Evolutionary conservation across 331 rosid genomes (phyloP), one percentile per base, ranked within the genome.

Genomic region (Malus hybrid): DNA sequence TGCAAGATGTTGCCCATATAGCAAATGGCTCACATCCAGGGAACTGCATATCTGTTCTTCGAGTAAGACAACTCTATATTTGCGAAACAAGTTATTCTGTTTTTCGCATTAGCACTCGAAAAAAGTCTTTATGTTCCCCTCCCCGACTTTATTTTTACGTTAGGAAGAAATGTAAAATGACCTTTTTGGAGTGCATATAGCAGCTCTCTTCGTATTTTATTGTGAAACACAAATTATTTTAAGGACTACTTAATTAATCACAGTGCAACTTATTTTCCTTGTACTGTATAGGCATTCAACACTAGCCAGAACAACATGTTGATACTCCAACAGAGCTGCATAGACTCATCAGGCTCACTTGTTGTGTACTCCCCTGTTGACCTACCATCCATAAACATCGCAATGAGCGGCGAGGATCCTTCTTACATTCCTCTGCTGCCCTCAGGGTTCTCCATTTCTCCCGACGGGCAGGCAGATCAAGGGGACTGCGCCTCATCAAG

Each of bases 321-420:
- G 76, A 90, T 94, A 54, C 99, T 95, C 19, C 99, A 95, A 78
- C 97, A 95, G 87, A 92, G 97, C 67, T 92, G 97, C 88, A 83
- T 87, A 71, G 97, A 95, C 83, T 68, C 96, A 0, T 86, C 97
- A 0, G 98, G 97, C 3, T 90, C 97, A 22, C 50, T 95, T 0
- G 96, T 95, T 31, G 98, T 95, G 34, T 95, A 90, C 67, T 87
- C 93, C 73, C 97, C 97, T 0, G 93, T 95, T 28, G 99, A 95
- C 54, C 85, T 92, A 3, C 91, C 97, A 6, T 80, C 90, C 10
- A 90, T 95, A 36, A 90, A 92, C 89, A 77, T 89, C 4, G 99
- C 97, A 52, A 90, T 95, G 97, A 95, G 96, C 44, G 99, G 99
- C 0, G 97, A 92, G 76, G 99, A 95, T 63, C 87, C 97, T 22